Conservation (phyloP, 2,329 filamentous ascomycete genomes). For the Stachybotrys chartarum region DNA sequence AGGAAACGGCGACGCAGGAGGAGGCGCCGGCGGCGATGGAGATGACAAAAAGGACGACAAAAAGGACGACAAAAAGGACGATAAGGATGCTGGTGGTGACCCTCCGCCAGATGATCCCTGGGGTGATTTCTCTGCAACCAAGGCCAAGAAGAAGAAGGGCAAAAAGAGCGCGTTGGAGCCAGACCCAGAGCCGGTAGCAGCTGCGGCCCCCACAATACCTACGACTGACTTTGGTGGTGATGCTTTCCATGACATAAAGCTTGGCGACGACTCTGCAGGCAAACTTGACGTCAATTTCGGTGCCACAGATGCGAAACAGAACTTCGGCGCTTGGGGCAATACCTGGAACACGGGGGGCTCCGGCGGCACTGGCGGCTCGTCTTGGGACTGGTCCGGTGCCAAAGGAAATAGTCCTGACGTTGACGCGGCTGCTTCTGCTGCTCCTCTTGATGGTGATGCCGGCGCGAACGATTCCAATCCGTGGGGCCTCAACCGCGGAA, state of each 20-base stretch:
- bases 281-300: conserved; percentile 50
- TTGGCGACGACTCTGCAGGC: conserved; percentile 51
- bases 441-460: conserved; percentile 17
- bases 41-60: conserved; percentile 19
- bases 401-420: not conserved
- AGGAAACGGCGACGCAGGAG: conserved; percentile 28
- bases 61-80: conserved; percentile 11
- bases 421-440: too few species aligned
- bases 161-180: conserved; percentile 13
- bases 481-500: conserved; percentile 39
- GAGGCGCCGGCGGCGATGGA: conserved; percentile 25
- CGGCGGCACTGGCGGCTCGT: conserved; percentile 28
- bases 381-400: conserved; percentile 34
- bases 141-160: conserved; percentile 34
- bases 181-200: conserved; percentile 14
- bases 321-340: conserved; percentile 52
- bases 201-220: conserved; percentile 18
- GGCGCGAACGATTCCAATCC: conserved; percentile 37
- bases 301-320: conserved; percentile 33
- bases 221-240: conserved; percentile 37
- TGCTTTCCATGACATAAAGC: conserved; percentile 59
- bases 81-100: conserved; percentile 26
- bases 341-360: conserved; percentile 46
- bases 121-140: conserved; percentile 15
- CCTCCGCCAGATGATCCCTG: conserved; percentile 22